Percentiles rank a stretch among this genome's conserved stretches.
These are phyloP conservation scores for Beauveria australis DNA, from an alignment of 2,329 filamentous ascomycete genomes.

Conservation along the genomic window DNA sequence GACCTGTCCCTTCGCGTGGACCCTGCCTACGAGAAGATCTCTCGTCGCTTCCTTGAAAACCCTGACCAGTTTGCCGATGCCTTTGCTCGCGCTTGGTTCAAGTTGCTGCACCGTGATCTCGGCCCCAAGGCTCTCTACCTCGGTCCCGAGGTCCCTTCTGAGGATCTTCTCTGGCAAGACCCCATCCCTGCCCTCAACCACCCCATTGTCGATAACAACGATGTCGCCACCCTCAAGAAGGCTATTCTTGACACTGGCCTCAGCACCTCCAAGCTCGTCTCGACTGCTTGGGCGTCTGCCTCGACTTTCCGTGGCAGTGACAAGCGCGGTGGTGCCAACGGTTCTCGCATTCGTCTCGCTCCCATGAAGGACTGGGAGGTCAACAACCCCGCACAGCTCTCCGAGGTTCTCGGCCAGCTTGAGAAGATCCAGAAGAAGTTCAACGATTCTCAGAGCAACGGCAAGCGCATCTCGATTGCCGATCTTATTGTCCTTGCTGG, in stretches of 20 bases:
- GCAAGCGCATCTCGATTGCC: constrained; percentile 69
- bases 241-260: constrained; percentile 57
- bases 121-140: constrained; percentile 63
- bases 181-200: constrained; percentile 54
- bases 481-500: constrained; percentile 74
- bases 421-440: constrained; percentile 60
- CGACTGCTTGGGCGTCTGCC: constrained; percentile 60
- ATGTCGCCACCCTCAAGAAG: constrained; percentile 59
- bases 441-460: constrained; percentile 47
- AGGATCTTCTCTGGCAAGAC: constrained; percentile 68
- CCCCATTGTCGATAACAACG: constrained; percentile 51
- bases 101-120: constrained; percentile 73
- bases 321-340: constrained; percentile 78
- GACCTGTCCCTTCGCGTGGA: constrained; percentile 67
- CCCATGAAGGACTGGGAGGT: constrained; percentile 65
- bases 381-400: constrained; percentile 63
- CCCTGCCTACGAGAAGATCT: constrained; percentile 67
- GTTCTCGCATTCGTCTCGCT: constrained; percentile 65
- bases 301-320: constrained; percentile 67
- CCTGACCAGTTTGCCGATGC: constrained; percentile 60
- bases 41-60: constrained; percentile 59
- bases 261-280: constrained; percentile 52
- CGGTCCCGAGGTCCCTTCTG: constrained; percentile 64
- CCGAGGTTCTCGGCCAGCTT: constrained; percentile 51
- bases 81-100: constrained; percentile 73